These are phyloP conservation scores for Trametes sanguinea DNA, from an alignment of 768 basidiomycete species.

Conservation along the genomic window DNA sequence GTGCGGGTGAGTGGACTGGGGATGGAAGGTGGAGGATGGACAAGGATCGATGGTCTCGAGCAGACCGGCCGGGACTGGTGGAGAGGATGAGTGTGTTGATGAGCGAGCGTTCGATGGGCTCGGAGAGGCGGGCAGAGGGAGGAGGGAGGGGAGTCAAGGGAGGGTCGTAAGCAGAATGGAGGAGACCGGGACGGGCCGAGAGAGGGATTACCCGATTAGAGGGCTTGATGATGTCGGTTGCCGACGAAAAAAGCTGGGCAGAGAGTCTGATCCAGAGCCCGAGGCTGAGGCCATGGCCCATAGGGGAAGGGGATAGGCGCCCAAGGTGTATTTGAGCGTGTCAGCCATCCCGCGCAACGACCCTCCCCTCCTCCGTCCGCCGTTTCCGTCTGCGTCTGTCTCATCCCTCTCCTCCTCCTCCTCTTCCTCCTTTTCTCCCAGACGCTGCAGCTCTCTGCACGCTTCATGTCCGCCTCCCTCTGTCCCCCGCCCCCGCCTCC, in stretches of 20 bases:
- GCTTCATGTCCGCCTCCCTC: constrained; percentile 32
- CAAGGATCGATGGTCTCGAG: neutral
- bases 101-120: neutral
- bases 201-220: constrained; percentile 10
- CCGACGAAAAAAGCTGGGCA: constrained; percentile 9
- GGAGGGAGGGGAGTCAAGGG: neutral
- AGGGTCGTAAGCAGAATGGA: constrained; percentile 13
- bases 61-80: neutral
- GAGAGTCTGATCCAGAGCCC: no score
- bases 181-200: constrained; percentile 14
- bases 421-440: neutral
- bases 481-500: constrained; percentile 37
- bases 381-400: neutral
- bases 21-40: neutral
- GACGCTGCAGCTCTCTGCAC: neutral
- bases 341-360: constrained; percentile 3
- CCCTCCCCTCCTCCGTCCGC: neutral
- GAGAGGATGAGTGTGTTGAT: no score
- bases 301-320: constrained; percentile 3
- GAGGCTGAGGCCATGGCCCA: neutral
- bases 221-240: constrained; percentile 13
- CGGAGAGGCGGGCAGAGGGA: neutral
- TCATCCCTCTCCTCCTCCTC: neutral
- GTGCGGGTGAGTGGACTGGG: neutral
- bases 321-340: constrained; percentile 14